Evolutionary conservation across 2,329 filamentous ascomycete species (phyloP).

Genomic region (Anthostomella pinea): DNA sequence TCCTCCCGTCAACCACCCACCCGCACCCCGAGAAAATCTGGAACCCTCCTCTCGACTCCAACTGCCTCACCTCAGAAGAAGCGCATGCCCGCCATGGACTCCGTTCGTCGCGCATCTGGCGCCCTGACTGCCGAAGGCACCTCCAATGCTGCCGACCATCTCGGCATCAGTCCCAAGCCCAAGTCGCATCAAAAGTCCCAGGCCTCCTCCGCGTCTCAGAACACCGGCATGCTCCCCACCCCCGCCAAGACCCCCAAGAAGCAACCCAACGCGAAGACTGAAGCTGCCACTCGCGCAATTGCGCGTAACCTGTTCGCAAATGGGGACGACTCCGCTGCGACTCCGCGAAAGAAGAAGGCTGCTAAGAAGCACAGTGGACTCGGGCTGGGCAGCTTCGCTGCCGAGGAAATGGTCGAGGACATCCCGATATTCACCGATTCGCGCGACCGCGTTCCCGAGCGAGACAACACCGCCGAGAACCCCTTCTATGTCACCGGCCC

Average conservation of each 20-base stretch:
- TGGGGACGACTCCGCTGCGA: constrained; percentile 56
- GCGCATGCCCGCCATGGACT: constrained; percentile 44
- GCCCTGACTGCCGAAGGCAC: constrained; percentile 43
- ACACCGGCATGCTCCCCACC: constrained; percentile 65
- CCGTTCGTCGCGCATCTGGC: constrained; percentile 45
- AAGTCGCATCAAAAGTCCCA: constrained; percentile 29
- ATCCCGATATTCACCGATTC: constrained; percentile 77
- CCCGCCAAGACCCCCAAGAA: constrained; percentile 76
- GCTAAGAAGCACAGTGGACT: constrained; percentile 55
- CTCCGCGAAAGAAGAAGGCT: constrained; percentile 57
- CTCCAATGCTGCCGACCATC: constrained; percentile 41
- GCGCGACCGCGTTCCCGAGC: constrained; percentile 70
- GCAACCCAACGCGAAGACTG: constrained; percentile 49
- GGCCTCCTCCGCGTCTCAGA: constrained; percentile 30
- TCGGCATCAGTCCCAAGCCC: constrained; percentile 33
- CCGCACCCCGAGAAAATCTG: constrained; percentile 26
- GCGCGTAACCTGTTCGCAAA: constrained; percentile 62
- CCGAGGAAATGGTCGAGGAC: constrained; percentile 53
- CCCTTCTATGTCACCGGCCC: constrained; percentile 61
- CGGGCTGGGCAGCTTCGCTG: constrained; percentile 56
- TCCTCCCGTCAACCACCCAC: constrained; percentile 25
- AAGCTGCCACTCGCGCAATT: constrained; percentile 51
- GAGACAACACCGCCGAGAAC: constrained; percentile 65
- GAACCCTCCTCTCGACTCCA: constrained; percentile 40
- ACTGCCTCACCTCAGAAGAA: constrained; percentile 51